phyloP scores from a whole-genome alignment of 257 asterid genomes.

The Lycium ferocissimum region DNA sequence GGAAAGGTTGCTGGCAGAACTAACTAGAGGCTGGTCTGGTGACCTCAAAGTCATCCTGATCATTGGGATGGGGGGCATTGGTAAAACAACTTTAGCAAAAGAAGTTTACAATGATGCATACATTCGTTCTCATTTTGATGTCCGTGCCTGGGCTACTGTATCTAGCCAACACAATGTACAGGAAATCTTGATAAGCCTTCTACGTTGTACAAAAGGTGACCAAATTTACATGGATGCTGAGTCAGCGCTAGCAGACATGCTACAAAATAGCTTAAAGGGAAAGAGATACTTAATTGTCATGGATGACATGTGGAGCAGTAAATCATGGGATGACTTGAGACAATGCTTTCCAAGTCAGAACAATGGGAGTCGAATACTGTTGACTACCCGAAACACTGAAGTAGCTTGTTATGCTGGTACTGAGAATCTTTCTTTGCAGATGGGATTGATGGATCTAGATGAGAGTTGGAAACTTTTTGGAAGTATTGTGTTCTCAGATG shows the following conservation, averaged over 20 bases:
- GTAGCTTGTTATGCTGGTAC: not conserved
- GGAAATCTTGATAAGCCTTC: conserved; percentile 23
- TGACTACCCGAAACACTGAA: conserved; percentile 26
- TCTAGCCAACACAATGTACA: not conserved
- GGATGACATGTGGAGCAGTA: conserved; percentile 35
- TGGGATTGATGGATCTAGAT: not conserved
- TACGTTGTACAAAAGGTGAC: not conserved
- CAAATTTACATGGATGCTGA: not conserved
- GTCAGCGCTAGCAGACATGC: not conserved
- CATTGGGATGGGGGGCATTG: conserved; percentile 35
- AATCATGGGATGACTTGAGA: conserved; percentile 28
- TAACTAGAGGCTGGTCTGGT: not conserved
- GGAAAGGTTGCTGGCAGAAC: not conserved
- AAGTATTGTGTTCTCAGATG: not conserved
- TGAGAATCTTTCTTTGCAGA: too few species aligned
- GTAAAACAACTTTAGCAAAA: conserved; percentile 32
- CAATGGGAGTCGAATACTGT: not conserved
- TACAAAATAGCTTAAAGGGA: not conserved
- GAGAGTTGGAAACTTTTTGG: conserved; percentile 29
- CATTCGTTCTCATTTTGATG: conserved; percentile 8
- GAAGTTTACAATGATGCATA: not conserved
- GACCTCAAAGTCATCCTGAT: not conserved
- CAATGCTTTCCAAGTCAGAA: conserved; percentile 20
- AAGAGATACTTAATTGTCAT: conserved; percentile 32
- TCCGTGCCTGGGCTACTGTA: conserved; percentile 33